Base-by-base conservation (phyloP, 2,329 filamentous ascomycete species). In the Cercospora sp. region DNA sequence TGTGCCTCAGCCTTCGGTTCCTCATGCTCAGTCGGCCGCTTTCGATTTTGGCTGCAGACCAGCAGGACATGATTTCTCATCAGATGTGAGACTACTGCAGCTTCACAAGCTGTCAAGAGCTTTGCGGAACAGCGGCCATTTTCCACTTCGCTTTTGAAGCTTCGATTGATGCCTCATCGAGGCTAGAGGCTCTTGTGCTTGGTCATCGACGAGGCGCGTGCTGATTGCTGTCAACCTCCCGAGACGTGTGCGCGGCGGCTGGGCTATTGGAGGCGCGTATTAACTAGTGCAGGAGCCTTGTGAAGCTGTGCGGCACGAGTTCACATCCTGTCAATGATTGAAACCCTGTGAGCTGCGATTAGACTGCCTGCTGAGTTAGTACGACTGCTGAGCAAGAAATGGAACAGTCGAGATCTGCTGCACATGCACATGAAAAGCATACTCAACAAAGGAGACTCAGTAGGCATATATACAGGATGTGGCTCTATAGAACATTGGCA, bases 391-490 rank as follows among this genome's bases (percentile, higher is more conserved):
- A 28, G 48, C 13, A n/a, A 23, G 13, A 53, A 2, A n/a, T 28
- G 48, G 3, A 28, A 26, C 12, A 13, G 48, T 55, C 23, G 16
- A 55, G 23, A 1, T 55, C 48, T 55, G 23, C 23, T 16, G 23
- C 48, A 16, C 20, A 30, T 59, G 55, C 55, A 59, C 31, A 16
- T 48, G 65, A 48, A 33, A 64, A 65, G 40, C 40, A 51, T 60
- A 42, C 42, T 65, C 30, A 30, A 64, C 68, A 71, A 69, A 64
- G 60, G 64, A 69, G 63, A 59, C 65, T 72, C 69, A 66, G 64
- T 71, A 69, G 33, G 65, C 68, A 68, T 73, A 73, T 72, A 70
- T 72, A 73, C 70, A 72, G 64, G 68, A 51, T 42, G 26, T 65
- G 68, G 61, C 60, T 71, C 70, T 72, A 74, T 71, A 67, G 64